Percentiles rank a stretch among this genome's conserved stretches.
phyloP scores from a whole-genome alignment of 768 basidiomycete species.

The Terana coerulea region DNA sequence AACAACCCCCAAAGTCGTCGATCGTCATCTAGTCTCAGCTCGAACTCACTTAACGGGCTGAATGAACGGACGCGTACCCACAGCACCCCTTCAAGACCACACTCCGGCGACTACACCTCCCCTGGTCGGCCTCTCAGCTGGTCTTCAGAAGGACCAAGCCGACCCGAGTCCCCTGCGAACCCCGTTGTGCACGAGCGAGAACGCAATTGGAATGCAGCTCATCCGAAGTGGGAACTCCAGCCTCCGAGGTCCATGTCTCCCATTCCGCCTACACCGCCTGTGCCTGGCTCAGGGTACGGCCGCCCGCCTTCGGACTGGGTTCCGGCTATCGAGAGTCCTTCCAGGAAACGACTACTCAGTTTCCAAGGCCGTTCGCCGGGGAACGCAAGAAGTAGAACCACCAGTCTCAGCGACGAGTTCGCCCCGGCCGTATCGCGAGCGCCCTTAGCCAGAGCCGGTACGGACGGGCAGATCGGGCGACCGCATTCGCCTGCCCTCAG shows the following conservation, averaged over 20 bases:
- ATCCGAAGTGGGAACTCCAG: constrained; percentile 43
- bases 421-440: background rate
- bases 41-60: constrained; percentile 33
- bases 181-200: constrained; percentile 45
- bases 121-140: constrained; percentile 22
- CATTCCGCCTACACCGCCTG: background rate
- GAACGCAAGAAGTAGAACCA: background rate
- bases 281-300: background rate
- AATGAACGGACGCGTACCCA: constrained; percentile 29
- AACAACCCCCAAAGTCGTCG: constrained; percentile 43
- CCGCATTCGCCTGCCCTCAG: constrained; percentile 30
- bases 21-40: constrained; percentile 39
- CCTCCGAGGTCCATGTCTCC: constrained; percentile 4
- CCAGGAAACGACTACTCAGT: background rate
- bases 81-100: constrained; percentile 37
- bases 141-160: constrained; percentile 27
- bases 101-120: constrained; percentile 26
- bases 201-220: constrained; percentile 65
- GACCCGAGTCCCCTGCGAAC: constrained; percentile 16
- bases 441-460: background rate
- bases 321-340: background rate
- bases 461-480: background rate
- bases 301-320: background rate
- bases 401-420: constrained; percentile 1
- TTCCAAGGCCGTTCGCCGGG: background rate